Conservation (phyloP, 2,329 filamentous ascomycete genomes). For the Aureobasidium sp. region DNA sequence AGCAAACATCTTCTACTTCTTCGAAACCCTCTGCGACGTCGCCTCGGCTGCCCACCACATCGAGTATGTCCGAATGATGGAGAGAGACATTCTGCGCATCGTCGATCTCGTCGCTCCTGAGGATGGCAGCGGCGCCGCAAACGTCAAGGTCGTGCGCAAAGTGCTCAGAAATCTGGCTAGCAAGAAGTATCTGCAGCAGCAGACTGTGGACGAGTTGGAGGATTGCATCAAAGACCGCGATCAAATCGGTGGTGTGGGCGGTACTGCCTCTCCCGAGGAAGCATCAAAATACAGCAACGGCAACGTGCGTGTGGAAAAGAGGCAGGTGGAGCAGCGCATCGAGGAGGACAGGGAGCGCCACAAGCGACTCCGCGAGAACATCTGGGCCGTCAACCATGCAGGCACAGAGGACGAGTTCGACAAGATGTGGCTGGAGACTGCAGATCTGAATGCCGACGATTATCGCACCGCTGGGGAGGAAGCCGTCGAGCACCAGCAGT, state of each 20-base stretch:
- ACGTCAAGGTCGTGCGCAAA: conserved; percentile 75
- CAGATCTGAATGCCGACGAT: conserved; percentile 83
- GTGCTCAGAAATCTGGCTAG: conserved; percentile 51
- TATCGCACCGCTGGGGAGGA: conserved; percentile 72
- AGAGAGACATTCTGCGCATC: conserved; percentile 82
- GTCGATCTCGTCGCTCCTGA: conserved; percentile 87
- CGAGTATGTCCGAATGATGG: conserved; percentile 89
- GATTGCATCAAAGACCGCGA: conserved; percentile 76
- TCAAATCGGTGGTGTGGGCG: conserved; percentile 23
- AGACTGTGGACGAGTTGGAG: conserved; percentile 73
- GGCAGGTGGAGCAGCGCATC: conserved; percentile 89
- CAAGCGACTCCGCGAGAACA: conserved; percentile 82
- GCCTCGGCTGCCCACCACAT: conserved; percentile 67
- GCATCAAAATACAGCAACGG: conserved; percentile 14
- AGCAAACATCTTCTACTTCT: conserved; percentile 99
- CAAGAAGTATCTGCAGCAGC: conserved; percentile 65
- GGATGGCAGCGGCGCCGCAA: conserved; percentile 81
- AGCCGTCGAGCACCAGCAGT: conserved; percentile 46
- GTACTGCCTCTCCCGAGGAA: not conserved
- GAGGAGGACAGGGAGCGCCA: conserved; percentile 95
- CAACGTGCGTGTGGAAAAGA: conserved; percentile 61
- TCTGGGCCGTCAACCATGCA: conserved; percentile 66
- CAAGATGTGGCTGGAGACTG: conserved; percentile 79
- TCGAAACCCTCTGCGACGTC: conserved; percentile 88
- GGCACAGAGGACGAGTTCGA: conserved; percentile 65